Base-by-base conservation (phyloP, 2,329 filamentous ascomycete genomes). In the Scedosporium dehoogii region DNA sequence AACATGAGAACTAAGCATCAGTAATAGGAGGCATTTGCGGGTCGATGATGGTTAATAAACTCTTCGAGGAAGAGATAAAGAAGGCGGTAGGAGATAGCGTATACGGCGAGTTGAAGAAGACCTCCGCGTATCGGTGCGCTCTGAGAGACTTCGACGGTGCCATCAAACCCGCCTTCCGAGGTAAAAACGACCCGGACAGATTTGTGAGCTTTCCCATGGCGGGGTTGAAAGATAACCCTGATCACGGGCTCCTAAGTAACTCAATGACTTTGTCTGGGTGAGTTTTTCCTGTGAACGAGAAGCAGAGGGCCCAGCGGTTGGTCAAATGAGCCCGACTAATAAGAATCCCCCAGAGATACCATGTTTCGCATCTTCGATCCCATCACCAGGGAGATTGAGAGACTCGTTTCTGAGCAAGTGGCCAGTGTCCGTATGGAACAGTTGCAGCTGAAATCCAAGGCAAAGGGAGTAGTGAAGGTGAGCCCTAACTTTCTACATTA, bases 181-280 rank as follows among this genome's bases (percentile, higher is more conserved):
- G 56, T 4, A 7, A 1, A 9, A 18, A 23, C 12, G 56, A 58
- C 18, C 14, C 14, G n/a, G 56, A 58, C 33, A 41, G 21, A 18
- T 58, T 18, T 21, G 56, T 58, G 16, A 58, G 56, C 56, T 58
- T 58, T 21, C 56, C 56, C 6, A 58, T 58, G 56, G 56, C 56
- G 7, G 33, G 56, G 4, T 21, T 58, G 14, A 21, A n/a, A 38
- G 18, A 58, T 12, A 42, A 58, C 33, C 9, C 16, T 4, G 27
- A 29, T 12, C 14, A 3, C 9, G 56, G 56, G 6, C 29, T 58
- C 10, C n/a, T 58, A 29, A 58, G 33, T 38, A 42, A 58, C 10
- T 18, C 14, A 3, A 42, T 58, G 29, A 58, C 56, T 23, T 41
- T 58, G 29, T 18, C 56, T 18, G 33, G 56, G 56, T 29, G 5